These are phyloP conservation scores for Salicornia ramosissima DNA, from an alignment of 148 eudicot species.

Conservation along the genomic window DNA sequence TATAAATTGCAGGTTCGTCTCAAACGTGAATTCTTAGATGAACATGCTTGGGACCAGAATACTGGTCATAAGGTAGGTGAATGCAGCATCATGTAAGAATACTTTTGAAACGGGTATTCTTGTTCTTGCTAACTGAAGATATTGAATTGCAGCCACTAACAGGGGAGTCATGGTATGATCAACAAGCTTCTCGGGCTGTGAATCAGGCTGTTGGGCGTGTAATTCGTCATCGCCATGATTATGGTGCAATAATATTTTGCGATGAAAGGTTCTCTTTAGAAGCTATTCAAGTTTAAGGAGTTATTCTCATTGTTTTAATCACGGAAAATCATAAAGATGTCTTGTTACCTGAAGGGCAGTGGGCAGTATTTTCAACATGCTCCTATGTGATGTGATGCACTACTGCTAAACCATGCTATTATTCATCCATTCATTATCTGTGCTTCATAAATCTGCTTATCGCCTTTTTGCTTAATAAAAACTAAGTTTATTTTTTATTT, in stretches of 20 bases:
- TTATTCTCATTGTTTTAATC: slow-evolving; percentile 1
- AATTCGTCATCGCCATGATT: slow-evolving; percentile 96
- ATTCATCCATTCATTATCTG: not conserved
- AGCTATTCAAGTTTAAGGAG: not conserved
- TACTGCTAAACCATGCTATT: too few relatives aligned
- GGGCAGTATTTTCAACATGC: not conserved
- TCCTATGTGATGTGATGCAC: not conserved
- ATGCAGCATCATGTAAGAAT: slow-evolving; percentile 28
- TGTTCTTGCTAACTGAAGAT: slow-evolving; percentile 18
- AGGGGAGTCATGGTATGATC: slow-evolving; percentile 94
- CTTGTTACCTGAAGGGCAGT: not conserved
- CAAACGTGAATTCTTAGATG: slow-evolving; percentile 89
- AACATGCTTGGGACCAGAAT: slow-evolving; percentile 36
- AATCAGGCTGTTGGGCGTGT: slow-evolving; percentile 99
- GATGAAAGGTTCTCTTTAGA: slow-evolving; percentile 87
- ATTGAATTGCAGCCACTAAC: slow-evolving; percentile 61
- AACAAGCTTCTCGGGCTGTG: slow-evolving; percentile 92
- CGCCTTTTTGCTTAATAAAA: not conserved
- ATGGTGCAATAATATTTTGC: slow-evolving; percentile 92
- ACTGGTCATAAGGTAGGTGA: slow-evolving; percentile 35
- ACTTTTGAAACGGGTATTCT: slow-evolving; percentile 3
- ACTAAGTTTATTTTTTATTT: not conserved
- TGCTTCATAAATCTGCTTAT: not conserved
- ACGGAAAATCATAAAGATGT: not conserved
- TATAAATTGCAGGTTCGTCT: slow-evolving; percentile 62